phyloP scores from a whole-genome alignment of 306 rosid species.

The Quercus alba region DNA sequence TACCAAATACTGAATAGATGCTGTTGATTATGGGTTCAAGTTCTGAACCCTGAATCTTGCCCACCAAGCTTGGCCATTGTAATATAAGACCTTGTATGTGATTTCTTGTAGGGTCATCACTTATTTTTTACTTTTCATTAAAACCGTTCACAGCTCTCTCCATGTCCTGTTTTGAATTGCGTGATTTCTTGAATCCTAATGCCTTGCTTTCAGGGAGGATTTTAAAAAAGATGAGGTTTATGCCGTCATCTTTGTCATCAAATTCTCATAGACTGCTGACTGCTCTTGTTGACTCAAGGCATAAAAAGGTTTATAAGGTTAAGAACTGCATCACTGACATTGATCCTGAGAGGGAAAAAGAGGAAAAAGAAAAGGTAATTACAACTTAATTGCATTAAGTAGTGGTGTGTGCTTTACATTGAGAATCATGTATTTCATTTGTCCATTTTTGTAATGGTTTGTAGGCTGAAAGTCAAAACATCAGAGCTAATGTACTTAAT shows the following conservation, averaged over 20 bases:
- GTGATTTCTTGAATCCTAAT: constrained; percentile 9
- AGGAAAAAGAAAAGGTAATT: constrained; percentile 93
- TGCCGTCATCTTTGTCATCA: constrained; percentile 93
- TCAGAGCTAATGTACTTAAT: constrained; percentile 75
- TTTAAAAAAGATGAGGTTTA: constrained; percentile 85
- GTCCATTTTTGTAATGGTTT: constrained; percentile 20
- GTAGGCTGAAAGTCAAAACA: constrained; percentile 91
- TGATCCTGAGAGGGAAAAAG: constrained; percentile 99
- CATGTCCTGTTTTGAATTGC: background rate
- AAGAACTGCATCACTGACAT: constrained; percentile 93
- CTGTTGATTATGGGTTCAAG: background rate
- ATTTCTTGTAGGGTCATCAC: background rate
- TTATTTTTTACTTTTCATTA: background rate
- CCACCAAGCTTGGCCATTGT: background rate
- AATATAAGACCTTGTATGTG: background rate
- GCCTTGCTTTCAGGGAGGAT: constrained; percentile 68
- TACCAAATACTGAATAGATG: background rate
- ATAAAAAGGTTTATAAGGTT: constrained; percentile 84
- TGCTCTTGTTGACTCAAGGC: constrained; percentile 96
- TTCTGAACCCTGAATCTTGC: background rate
- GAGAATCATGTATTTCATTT: constrained; percentile 3
- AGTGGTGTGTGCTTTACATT: constrained; percentile 8
- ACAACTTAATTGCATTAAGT: constrained; percentile 19
- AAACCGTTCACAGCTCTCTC: background rate
- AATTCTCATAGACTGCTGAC: constrained; percentile 93